These are phyloP conservation scores for Ophiostoma ulmi DNA, from an alignment of 2,329 filamentous ascomycete genomes.

Conservation along the genomic window DNA sequence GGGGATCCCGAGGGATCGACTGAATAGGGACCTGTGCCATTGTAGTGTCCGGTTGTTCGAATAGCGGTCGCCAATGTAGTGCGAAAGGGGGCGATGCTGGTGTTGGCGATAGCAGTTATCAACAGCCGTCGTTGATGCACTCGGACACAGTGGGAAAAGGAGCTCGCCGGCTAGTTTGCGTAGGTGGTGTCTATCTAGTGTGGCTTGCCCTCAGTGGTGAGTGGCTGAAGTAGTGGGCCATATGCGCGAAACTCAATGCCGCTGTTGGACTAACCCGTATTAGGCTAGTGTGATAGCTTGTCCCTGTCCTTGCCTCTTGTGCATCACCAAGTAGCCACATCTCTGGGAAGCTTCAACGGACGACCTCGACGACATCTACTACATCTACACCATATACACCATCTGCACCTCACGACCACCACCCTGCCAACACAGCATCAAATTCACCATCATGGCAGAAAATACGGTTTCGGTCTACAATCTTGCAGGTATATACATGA, in stretches of 20 bases:
- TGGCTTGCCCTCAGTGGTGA: conserved; percentile 13
- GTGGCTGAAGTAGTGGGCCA: not conserved
- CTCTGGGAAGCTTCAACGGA: not conserved
- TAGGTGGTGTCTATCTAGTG: conserved; percentile 15
- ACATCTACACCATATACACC: not conserved
- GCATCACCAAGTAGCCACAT: conserved; percentile 16
- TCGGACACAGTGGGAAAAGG: conserved; percentile 15
- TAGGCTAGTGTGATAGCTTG: not conserved
- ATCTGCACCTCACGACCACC: not conserved
- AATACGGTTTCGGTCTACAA: conserved; percentile 64
- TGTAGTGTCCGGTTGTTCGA: not conserved
- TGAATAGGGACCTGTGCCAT: conserved; percentile 87
- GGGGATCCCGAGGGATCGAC: conserved; percentile 97
- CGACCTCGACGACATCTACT: not conserved
- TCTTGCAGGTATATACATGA: conserved; percentile 48
- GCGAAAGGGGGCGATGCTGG: conserved; percentile 14
- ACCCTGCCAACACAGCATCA: not conserved
- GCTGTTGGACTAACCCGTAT: not conserved
- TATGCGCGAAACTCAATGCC: not conserved
- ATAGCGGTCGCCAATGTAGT: not conserved
- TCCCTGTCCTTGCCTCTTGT: not conserved
- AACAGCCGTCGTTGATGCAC: not conserved
- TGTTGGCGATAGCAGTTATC: conserved; percentile 16
- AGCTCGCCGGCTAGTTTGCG: conserved; percentile 5
- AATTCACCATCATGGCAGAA: conserved; percentile 38